phyloP scores from a whole-genome alignment of 257 asterid genomes.

The Nicotiana benthamiana region DNA sequence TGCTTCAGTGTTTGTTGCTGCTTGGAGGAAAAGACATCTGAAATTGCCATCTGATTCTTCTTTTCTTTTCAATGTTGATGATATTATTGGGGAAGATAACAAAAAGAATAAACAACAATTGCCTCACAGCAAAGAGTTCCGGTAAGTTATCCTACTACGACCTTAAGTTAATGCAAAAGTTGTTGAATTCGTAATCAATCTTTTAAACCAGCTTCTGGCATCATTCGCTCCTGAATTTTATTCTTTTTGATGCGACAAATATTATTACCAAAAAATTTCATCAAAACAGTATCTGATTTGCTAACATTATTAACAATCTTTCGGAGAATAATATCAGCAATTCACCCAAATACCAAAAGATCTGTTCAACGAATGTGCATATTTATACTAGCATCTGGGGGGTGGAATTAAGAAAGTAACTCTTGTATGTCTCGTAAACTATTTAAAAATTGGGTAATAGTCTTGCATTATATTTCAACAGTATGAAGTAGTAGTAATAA shows the following conservation, averaged over 20 bases:
- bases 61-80: constrained; percentile 29
- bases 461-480: background rate
- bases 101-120: constrained; percentile 37
- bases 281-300: background rate
- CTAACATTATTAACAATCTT: background rate
- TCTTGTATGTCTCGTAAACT: background rate
- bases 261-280: background rate
- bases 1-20: constrained; percentile 48
- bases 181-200: too few relatives aligned
- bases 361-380: background rate
- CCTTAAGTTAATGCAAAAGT: too few relatives aligned
- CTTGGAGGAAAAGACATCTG: constrained; percentile 46
- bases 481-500: background rate
- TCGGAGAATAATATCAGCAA: background rate
- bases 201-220: too few relatives aligned
- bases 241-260: too few relatives aligned
- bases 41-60: constrained; percentile 43
- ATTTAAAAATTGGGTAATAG: background rate
- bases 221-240: too few relatives aligned
- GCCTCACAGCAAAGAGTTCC: constrained; percentile 60
- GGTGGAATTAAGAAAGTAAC: background rate
- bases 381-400: background rate
- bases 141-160: constrained; percentile 28
- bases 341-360: background rate
- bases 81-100: constrained; percentile 8